These are phyloP conservation scores for Telfairia occidentalis DNA, from an alignment of 331 rosid species.

Conservation along the genomic window DNA sequence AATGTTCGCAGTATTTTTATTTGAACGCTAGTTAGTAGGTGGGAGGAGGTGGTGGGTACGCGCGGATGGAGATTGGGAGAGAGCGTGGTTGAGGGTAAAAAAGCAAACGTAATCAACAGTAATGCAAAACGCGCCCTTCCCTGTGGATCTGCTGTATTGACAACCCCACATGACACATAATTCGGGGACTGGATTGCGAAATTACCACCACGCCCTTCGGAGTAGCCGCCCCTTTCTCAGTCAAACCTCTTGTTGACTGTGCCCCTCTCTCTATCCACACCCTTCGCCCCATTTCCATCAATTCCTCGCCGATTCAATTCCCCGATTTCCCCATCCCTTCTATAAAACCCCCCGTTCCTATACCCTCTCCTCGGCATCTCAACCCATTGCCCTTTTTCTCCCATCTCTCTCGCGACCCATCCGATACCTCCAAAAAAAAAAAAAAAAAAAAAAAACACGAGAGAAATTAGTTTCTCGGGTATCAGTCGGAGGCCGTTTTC, in stretches of 20 bases:
- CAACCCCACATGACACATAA: conserved; percentile 50
- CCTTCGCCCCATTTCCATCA: neutral
- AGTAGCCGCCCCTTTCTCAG: conserved; percentile 37
- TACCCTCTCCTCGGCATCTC: neutral
- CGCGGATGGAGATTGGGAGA: neutral
- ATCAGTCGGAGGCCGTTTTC: neutral
- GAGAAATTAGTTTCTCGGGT: neutral
- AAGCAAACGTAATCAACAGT: conserved; percentile 7
- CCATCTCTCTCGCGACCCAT: neutral
- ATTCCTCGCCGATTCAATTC: conserved; percentile 3
- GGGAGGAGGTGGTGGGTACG: neutral
- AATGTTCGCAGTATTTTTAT: too few relatives aligned
- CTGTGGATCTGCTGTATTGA: conserved; percentile 26
- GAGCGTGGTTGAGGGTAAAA: neutral
- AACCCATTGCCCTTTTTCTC: neutral
- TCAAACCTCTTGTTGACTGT: conserved; percentile 55
- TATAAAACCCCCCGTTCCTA: conserved; percentile 28
- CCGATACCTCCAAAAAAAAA: neutral
- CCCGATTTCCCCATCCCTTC: neutral
- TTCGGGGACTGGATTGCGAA: conserved; percentile 23
- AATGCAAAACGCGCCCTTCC: conserved; percentile 11
- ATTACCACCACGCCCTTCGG: conserved; percentile 23
- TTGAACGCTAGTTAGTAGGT: too few relatives aligned
- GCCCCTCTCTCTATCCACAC: neutral
- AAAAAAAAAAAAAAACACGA: neutral